Evolutionary conservation across 306 rosid species (phyloP).

Genomic region (Echinosophora koreensis): DNA sequence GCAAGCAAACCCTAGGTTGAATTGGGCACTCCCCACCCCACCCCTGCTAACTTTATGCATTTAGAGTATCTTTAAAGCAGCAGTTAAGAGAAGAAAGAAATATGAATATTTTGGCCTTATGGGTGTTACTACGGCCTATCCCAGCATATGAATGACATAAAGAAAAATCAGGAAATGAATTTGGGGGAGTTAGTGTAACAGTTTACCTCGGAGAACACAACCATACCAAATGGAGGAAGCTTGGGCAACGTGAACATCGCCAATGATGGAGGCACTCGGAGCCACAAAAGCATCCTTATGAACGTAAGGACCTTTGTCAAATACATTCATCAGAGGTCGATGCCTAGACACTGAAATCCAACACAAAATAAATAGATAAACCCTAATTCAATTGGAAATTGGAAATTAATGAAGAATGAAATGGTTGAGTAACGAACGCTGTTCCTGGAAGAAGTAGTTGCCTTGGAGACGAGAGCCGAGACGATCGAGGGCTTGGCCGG

Average conservation of each 20-base stretch:
- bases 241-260: slow-evolving; percentile 80
- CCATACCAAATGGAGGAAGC: slow-evolving; percentile 96
- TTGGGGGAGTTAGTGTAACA: slow-evolving; percentile 53
- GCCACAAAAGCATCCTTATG: slow-evolving; percentile 92
- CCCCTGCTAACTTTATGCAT: background rate
- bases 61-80: background rate
- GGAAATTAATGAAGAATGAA: background rate
- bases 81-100: too few relatives aligned
- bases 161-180: background rate
- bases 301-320: slow-evolving; percentile 75
- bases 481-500: slow-evolving; percentile 96
- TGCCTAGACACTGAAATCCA: slow-evolving; percentile 78
- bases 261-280: slow-evolving; percentile 85
- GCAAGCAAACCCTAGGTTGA: background rate
- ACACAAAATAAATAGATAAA: background rate
- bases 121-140: too few relatives aligned
- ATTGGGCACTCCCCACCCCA: background rate
- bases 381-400: slow-evolving; percentile 37
- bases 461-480: slow-evolving; percentile 94
- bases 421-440: slow-evolving; percentile 53
- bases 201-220: slow-evolving; percentile 89
- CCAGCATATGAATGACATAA: background rate
- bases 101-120: background rate
- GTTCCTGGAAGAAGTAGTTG: slow-evolving; percentile 85
- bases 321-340: slow-evolving; percentile 90